Percentiles rank a stretch among this genome's conserved stretches.
Conservation (phyloP, 225 moss, liverwort and hornwort species). For the Rhytidiadelphus loreus region DNA sequence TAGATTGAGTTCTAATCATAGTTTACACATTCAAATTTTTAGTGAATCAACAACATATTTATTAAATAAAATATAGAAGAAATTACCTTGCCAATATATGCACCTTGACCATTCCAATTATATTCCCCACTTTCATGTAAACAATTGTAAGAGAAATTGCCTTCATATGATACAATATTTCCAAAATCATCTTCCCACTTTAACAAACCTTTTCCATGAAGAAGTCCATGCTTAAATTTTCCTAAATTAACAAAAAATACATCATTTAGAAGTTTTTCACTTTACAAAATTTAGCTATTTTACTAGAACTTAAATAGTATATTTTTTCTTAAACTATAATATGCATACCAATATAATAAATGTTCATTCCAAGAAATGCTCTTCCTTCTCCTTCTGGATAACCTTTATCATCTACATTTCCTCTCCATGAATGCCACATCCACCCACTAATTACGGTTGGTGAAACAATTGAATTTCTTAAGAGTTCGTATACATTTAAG, state of each 20-base stretch:
- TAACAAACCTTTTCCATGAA: constrained; percentile 22
- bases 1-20: neutral
- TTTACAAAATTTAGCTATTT: neutral
- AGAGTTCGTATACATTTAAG: neutral
- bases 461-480: neutral
- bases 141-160: constrained; percentile 30
- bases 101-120: neutral
- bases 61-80: neutral
- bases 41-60: accelerated
- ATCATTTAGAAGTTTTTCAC: neutral
- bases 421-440: constrained; percentile 38
- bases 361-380: constrained; percentile 6
- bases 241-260: neutral
- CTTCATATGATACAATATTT: neutral
- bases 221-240: constrained; percentile 1
- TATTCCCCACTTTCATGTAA: constrained; percentile 14
- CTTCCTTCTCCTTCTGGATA: constrained; percentile 23
- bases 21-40: neutral
- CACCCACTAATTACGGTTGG: neutral
- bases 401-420: neutral
- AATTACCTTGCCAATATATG: neutral
- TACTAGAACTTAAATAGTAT: neutral
- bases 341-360: constrained; percentile 2
- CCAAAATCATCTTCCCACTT: constrained; percentile 10
- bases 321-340: no score